Evolutionary conservation across 2,329 filamentous ascomycete genomes (phyloP), one percentile per base, ranked within the genome.

Genomic region (Arachnomyces sp.): DNA sequence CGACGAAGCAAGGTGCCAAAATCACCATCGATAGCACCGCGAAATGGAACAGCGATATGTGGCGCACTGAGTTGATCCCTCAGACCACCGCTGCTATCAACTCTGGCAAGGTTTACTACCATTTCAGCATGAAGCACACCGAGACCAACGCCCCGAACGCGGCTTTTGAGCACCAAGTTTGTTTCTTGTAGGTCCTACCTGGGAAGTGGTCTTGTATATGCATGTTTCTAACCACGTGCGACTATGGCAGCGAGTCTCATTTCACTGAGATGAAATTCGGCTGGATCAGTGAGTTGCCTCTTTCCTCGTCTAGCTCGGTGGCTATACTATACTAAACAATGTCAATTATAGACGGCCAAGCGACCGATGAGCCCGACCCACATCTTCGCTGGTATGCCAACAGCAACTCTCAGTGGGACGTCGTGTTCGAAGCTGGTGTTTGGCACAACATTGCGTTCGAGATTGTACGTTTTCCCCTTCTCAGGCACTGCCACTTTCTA

Each of bases 401-500:
- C 44, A 72, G 77, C 12, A 63, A 71, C 49, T 73, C 71, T 36
- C 65, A 82, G 50, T 86, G 81, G 80, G 74, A 72, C 51, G 69
- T 71, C 1, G 67, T 74, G 45, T 79, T 81, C 58, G 68, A 68
- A 39, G 68, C 80, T 1, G 76, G 71, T 31, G 74, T 79, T 8
- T 86, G 82, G 82, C 81, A 86, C 59, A 87, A 87, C 56, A 71
- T 84, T 51, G 82, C 81, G 35, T 85, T 84, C 53, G 80, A 79
- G 57, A 82, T 84, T 45, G 68, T 70, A 48, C 43, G 63, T 55
- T 9, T 12, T 4, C 13, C 13, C 28, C 12, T 28, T 37, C n/a
- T 39, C 15, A n/a, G n/a, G n/a, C 25, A 18, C 9, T 31, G n/a
- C 20, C 20, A 25, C 13, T 20, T 29, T 28, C 7, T 28, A 2